These are phyloP conservation scores for Furcasterigmium furcatum DNA, from an alignment of 2,329 filamentous ascomycete genomes.

Conservation along the genomic window DNA sequence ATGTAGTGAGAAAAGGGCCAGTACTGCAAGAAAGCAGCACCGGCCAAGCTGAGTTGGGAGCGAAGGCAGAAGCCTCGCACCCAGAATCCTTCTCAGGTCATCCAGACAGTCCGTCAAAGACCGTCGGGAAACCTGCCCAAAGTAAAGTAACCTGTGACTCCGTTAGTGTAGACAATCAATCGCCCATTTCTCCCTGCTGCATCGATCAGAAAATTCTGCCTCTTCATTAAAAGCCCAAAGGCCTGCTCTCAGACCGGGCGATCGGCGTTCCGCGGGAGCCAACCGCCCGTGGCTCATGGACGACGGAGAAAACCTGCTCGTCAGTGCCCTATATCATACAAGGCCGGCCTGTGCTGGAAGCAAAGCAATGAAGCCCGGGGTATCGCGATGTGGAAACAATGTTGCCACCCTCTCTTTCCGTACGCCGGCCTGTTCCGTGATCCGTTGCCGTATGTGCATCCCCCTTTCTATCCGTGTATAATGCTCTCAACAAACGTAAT, in stretches of 20 bases:
- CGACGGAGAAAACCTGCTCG: slow-evolving; percentile 1
- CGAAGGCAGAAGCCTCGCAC: no score
- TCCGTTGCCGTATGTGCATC: not conserved
- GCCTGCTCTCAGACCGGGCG: not conserved
- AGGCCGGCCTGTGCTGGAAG: not conserved
- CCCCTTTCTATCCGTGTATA: not conserved
- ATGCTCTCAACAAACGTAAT: no score
- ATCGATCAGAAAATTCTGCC: not conserved
- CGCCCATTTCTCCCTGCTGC: not conserved
- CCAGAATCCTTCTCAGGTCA: no score
- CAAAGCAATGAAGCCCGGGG: not conserved
- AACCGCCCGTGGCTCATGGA: not conserved
- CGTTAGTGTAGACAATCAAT: not conserved
- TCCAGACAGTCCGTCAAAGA: no score
- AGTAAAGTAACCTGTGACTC: not conserved
- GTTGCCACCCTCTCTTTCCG: not conserved
- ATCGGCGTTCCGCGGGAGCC: not conserved
- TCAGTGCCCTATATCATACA: slow-evolving; percentile 2
- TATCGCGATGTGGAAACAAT: not conserved
- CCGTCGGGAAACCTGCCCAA: not conserved
- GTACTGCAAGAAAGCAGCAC: slow-evolving; percentile 13
- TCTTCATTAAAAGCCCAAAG: not conserved
- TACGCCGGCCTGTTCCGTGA: not conserved
- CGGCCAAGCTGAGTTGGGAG: not conserved
- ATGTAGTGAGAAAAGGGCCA: slow-evolving; percentile 50